Evolutionary conservation across 1,139 yeast species (phyloP).

Genomic region (Geotrichum australiense): DNA sequence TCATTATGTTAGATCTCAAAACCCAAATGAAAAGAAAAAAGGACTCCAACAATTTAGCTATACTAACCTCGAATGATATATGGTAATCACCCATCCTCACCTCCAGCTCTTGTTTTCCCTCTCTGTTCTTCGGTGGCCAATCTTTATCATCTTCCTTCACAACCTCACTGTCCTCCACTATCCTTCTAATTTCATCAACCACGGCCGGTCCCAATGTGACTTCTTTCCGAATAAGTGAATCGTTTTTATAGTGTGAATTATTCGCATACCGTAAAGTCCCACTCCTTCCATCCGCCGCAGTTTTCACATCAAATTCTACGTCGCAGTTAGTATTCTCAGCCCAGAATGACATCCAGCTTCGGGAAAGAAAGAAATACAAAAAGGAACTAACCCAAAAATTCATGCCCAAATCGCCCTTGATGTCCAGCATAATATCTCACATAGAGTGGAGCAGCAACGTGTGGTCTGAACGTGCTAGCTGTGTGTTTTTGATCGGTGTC

Average conservation of each 20-base stretch:
- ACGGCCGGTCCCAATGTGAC: conserved; percentile 36
- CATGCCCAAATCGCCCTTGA: conserved; percentile 42
- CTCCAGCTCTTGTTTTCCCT: conserved; percentile 43
- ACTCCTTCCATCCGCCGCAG: conserved; percentile 31
- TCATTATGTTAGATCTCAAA: conserved; percentile 2
- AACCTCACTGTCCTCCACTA: conserved; percentile 39
- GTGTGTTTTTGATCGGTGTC: too few species aligned
- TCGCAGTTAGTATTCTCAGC: background rate
- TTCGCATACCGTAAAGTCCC: conserved; percentile 41
- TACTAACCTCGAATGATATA: conserved; percentile 33
- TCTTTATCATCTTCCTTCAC: conserved; percentile 37
- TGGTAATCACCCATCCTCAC: conserved; percentile 37
- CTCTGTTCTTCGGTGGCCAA: conserved; percentile 40
- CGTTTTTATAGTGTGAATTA: conserved; percentile 42
- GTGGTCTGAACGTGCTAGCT: background rate
- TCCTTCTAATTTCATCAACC: conserved; percentile 33
- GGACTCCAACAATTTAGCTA: background rate
- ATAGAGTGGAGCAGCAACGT: conserved; percentile 32
- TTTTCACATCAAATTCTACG: conserved; percentile 38
- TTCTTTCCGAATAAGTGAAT: conserved; percentile 39
- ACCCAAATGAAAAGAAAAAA: background rate
- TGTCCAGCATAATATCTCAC: conserved; percentile 41
- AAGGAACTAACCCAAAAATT: conserved; percentile 33
- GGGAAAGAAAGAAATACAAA: background rate
- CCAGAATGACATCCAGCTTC: too few species aligned